These are phyloP conservation scores for Phallus indusiatus DNA, from an alignment of 768 basidiomycete species.

Conservation along the genomic window DNA sequence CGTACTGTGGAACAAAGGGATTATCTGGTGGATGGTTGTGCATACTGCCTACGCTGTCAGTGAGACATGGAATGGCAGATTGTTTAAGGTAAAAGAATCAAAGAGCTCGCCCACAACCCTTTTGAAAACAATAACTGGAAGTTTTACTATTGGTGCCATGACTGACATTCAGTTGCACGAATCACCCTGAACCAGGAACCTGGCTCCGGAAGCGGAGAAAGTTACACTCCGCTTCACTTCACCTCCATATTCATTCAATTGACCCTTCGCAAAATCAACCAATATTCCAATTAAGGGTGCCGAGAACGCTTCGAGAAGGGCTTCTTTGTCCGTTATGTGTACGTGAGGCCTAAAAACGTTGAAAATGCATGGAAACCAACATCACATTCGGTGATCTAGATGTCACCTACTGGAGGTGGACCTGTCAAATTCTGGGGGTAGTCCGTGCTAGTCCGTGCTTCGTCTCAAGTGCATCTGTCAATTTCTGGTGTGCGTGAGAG, in stretches of 20 bases:
- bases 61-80: background rate
- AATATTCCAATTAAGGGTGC: background rate
- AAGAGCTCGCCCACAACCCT: background rate
- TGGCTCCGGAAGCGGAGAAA: background rate
- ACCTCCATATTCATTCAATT: background rate
- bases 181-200: background rate
- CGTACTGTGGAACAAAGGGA: conserved; percentile 1
- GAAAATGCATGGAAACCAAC: background rate
- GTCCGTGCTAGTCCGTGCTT: too few relatives aligned
- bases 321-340: background rate
- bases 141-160: background rate
- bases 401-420: too few relatives aligned
- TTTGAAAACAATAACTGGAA: background rate
- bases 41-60: background rate
- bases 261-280: background rate
- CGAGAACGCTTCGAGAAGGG: background rate
- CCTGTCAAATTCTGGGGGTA: too few relatives aligned
- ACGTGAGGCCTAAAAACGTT: background rate
- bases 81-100: background rate
- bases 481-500: too few relatives aligned
- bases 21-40: background rate
- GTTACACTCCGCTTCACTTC: background rate
- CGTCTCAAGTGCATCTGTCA: too few relatives aligned
- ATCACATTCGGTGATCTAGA: background rate
- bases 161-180: background rate